Percentiles rank a stretch among this genome's conserved stretches.
These are phyloP conservation scores for Saccharomycopsis lassenensis DNA, from an alignment of 805 yeast genomes.

Conservation along the genomic window DNA sequence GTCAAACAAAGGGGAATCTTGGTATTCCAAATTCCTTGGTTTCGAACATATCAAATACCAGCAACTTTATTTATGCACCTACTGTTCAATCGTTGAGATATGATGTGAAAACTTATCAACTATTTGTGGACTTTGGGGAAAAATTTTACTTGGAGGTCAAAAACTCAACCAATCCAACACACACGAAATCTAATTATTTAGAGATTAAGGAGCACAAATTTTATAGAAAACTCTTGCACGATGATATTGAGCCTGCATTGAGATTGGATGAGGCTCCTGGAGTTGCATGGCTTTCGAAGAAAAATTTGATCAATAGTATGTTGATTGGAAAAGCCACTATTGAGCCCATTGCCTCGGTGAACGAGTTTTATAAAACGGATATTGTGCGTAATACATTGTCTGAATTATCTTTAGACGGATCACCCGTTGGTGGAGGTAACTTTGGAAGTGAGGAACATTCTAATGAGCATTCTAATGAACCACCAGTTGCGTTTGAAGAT, in stretches of 20 bases:
- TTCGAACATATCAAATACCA: not conserved
- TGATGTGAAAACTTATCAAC: slow-evolving; percentile 12
- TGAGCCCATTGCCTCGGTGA: slow-evolving; percentile 79
- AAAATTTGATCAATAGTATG: slow-evolving; percentile 51
- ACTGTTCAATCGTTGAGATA: slow-evolving; percentile 18
- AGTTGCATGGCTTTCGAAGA: slow-evolving; percentile 48
- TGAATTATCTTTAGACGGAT: not conserved
- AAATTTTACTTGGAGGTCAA: slow-evolving; percentile 9
- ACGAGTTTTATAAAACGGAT: slow-evolving; percentile 37
- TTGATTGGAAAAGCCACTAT: slow-evolving; percentile 73
- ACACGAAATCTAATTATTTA: slow-evolving; percentile 6
- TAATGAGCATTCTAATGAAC: slow-evolving; percentile 7
- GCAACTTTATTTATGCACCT: slow-evolving; percentile 18
- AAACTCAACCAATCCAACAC: not conserved
- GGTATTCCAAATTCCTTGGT: too few relatives aligned
- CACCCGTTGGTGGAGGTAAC: too few relatives aligned
- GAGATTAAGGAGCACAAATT: slow-evolving; percentile 28
- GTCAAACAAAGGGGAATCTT: not conserved
- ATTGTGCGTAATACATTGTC: slow-evolving; percentile 4
- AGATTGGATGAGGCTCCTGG: slow-evolving; percentile 42
- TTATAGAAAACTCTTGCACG: slow-evolving; percentile 54
- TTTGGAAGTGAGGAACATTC: not conserved
- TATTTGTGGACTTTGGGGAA: slow-evolving; percentile 14
- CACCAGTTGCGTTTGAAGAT: slow-evolving; percentile 61
- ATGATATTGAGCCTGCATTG: slow-evolving; percentile 35